Evolutionary conservation across 495 filamentous ascomycete species (phyloP), one percentile per base, ranked within the genome.

Genomic region (Tricharina praecox): DNA sequence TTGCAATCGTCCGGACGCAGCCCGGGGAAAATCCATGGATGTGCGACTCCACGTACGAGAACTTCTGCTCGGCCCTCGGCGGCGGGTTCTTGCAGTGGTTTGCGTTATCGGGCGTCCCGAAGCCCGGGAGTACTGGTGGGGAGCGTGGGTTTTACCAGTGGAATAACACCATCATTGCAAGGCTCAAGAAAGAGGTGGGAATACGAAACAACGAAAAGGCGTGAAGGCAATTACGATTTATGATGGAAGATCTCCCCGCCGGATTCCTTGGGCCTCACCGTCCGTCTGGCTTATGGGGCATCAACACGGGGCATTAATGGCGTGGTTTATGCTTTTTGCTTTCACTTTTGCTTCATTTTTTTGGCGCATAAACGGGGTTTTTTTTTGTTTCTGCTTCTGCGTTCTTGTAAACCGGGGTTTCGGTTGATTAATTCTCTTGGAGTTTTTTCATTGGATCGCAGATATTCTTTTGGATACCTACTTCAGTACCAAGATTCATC

Each of bases 11-110:
- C 3, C 70, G 70, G 49, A 87, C 79, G 1, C 66, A 71, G 10
- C 73, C 71, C 3, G 83, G 84, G 16, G 77, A 85, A 37, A 88
- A 90, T 51, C 83, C 82, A 0, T 93, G 81, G 72, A 74, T 82
- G 52, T 63, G 87, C 5, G 80, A 77, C 19, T 66, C 57, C 24
- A 46, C 60, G 0, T 68, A 72, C 48, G 64, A 70, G 28, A 93
- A 93, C 58, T 79, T 82, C 53, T 71, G 77, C 51, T 72, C 78
- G 28, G 70, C 92, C 8, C 78, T 93, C 73, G 85, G 85, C 4
- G 67, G 71, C 34, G 73, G 63, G n/a, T 47, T 74, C 8, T 50
- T 71, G 35, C 88, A 81, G 80, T 60, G 88, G 25, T 63, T 92
- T 11, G 82, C 82, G 4, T 55, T 87, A 37, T 75, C 69, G 45